Evolutionary conservation across 257 asterid species (phyloP), one percentile per base, ranked within the genome.

Genomic region (Solanum phureja): DNA sequence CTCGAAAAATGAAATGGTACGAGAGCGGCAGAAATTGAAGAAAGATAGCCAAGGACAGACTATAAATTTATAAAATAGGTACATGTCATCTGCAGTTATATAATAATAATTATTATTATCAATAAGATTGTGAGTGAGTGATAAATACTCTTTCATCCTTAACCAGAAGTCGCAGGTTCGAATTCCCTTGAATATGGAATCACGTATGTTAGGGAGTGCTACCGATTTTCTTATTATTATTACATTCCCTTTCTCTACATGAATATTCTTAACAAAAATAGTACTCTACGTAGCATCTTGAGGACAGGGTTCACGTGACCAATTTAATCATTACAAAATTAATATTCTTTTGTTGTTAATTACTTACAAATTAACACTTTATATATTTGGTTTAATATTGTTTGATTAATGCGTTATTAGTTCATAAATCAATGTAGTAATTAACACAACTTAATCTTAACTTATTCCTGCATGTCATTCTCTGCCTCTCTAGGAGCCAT

Each of bases 141-240:
- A 0, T 52, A 52, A 14, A 6, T 16, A 16, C 1, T 52, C 21
- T 6, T 16, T 52, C 3, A 52, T 52, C 0, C 9, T 52, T 16
- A 52, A 16, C 0, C 0, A 52, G 1, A 52, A 52, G 23, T 46
- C 7, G 0, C 0, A 0, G 0, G 0, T 52, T 52, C 1, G 19
- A 52, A 1, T 46, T 3, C 16, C 6, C 16, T 4, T 46, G 1
- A 46, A 52, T 16, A 16, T 6, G 8, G 3, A 5, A 16, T 52
- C 23, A 6, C 8, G 0, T 16, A 7, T 16, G 1, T 52, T 52
- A 49, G 23, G 0, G 23, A 52, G 9, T 3, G 19, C 56, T 46
- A 4, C 7, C 19, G 6, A 46, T 46, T 44, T 12, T 46, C 4
- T 46, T 46, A 12, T 46, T 52, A 5, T 16, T 52, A 16, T 16